Evolutionary conservation across 2,329 filamentous ascomycete species (phyloP), one percentile per base, ranked within the genome.

Genomic region (Fusarium nisikadoi): DNA sequence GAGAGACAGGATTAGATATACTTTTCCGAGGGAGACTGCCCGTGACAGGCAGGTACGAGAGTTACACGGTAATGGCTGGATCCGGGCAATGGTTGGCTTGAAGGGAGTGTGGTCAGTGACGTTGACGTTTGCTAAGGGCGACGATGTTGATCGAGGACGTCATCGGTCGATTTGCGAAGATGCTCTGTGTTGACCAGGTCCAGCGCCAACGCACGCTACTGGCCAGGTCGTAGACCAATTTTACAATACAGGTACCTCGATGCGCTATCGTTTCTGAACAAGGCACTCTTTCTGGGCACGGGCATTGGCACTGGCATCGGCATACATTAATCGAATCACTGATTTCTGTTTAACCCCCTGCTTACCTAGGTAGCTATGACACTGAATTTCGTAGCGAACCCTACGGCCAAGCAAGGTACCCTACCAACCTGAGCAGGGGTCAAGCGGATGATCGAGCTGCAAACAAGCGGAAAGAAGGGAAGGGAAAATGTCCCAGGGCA

Each of bases 81-180:
- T 73, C 71, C 71, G 67, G 62, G 65, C 68, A 71, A 5, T 39
- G 23, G 49, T 29, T 53, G 49, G 49, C 25, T 17, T 53, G 49
- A 57, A 43, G 62, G 53, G 63, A 62, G 55, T 52, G 55, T 52
- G 73, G 35, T 68, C 59, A 75, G 79, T 81, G 80, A 81, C 80
- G 80, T 81, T 81, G 80, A 81, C 78, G 80, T 81, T 81, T 74
- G 72, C 71, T 73, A 70, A 74, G 76, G 70, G 75, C 72, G 72
- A 72, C 63, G 36, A 53, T 50, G 62, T 52, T 76, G 75, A 77
- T 78, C 76, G 71, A 77, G 72, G 78, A 80, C 80, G 80, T 81
- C 80, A 81, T 81, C 70, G 60, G 65, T 46, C 66, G 71, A 75
- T 72, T 68, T 55, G 29, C 52, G 46, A 59, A 60, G 62, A 62